Evolutionary conservation across 306 rosid species (phyloP).

Genomic region (cucumber (Cucumis sativus)): Cucumber_9930_V3 NC_026657.2:20186501-20187000

Average conservation of each 20-base stretch:
- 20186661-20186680: conserved; percentile 36
- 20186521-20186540: conserved; percentile 38
- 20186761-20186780: conserved; percentile 20
- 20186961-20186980: conserved; percentile 59
- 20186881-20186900: conserved; percentile 42
- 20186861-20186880: conserved; percentile 49
- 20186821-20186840: conserved; percentile 23
- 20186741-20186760: conserved; percentile 21
- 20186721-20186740: conserved; percentile 19
- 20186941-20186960: conserved; percentile 38
- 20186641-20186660: conserved; percentile 15
- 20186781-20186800: not conserved
- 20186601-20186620: conserved; percentile 35
- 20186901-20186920: conserved; percentile 59
- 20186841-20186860: conserved; percentile 45
- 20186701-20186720: conserved; percentile 26
- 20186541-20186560: conserved; percentile 22
- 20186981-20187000: conserved; percentile 52
- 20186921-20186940: conserved; percentile 75
- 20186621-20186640: conserved; percentile 37
- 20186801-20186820: conserved; percentile 36
- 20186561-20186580: conserved; percentile 29
- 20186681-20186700: conserved; percentile 29
- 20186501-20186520: conserved; percentile 32
- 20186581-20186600: conserved; percentile 37